Evolutionary conservation across 805 yeast genomes (phyloP).

Genomic region (Saccharomyces kudriavzevii): DNA sequence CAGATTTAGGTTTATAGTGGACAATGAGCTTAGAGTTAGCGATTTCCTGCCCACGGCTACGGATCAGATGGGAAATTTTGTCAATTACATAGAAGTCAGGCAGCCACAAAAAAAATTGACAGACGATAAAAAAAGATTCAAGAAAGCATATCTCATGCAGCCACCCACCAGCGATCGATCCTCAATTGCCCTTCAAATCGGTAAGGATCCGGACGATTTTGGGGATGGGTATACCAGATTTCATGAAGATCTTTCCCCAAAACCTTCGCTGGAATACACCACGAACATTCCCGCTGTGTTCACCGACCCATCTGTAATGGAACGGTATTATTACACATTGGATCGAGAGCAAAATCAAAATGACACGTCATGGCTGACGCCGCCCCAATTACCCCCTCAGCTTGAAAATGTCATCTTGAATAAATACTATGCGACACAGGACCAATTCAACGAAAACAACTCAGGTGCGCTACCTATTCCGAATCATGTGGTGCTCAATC

Average conservation of each 20-base stretch:
- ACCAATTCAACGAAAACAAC: conserved; percentile 50
- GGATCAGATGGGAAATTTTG: conserved; percentile 92
- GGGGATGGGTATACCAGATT: conserved; percentile 73
- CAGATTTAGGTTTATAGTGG: conserved; percentile 86
- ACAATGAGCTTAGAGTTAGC: conserved; percentile 82
- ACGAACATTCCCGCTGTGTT: conserved; percentile 74
- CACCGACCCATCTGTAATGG: conserved; percentile 82
- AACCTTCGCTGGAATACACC: conserved; percentile 37
- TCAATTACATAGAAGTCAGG: conserved; percentile 74
- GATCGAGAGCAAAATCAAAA: conserved; percentile 58
- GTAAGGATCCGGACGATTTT: conserved; percentile 51
- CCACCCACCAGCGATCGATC: conserved; percentile 37
- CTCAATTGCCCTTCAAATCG: conserved; percentile 38
- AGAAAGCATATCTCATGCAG: conserved; percentile 1
- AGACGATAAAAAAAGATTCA: background rate
- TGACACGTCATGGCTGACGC: conserved; percentile 62
- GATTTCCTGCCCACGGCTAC: conserved; percentile 93
- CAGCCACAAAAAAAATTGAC: conserved; percentile 8
- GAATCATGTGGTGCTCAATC: conserved; percentile 88
- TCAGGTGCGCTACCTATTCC: conserved; percentile 89
- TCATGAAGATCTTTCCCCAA: conserved; percentile 47
- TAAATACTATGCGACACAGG: conserved; percentile 38
- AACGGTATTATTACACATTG: conserved; percentile 68
- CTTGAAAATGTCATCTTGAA: conserved; percentile 88
- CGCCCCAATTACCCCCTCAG: conserved; percentile 96